A percentile compares a stretch with the other conserved stretches of the same genome.
Conservation (phyloP, 1,284 basidiomycete genomes). For the Bjerkandera adusta region DNA sequence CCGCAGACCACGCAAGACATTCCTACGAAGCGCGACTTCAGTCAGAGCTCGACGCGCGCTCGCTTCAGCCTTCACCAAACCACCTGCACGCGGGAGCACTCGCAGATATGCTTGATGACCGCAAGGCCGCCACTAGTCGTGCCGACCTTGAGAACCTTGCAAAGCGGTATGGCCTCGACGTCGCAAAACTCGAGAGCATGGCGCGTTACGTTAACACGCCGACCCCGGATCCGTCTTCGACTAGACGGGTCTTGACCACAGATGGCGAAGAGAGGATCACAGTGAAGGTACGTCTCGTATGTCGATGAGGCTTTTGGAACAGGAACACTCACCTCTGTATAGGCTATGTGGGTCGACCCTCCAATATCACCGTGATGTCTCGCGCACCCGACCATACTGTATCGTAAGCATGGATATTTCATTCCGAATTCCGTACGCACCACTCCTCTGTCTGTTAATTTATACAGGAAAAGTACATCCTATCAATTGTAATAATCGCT, state of each 20-base stretch:
- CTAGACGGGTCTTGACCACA: constrained; percentile 34
- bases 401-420: neutral
- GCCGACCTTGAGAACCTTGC: constrained; percentile 50
- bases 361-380: neutral
- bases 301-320: neutral
- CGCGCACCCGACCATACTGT: neutral
- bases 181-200: constrained; percentile 52
- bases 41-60: constrained; percentile 55
- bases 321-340: neutral
- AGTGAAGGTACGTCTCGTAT: constrained; percentile 47
- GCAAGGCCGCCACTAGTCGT: constrained; percentile 49
- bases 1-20: constrained; percentile 36
- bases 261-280: constrained; percentile 60
- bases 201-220: constrained; percentile 69
- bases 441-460: too few relatives aligned
- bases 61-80: constrained; percentile 39
- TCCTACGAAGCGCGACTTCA: constrained; percentile 51
- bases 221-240: constrained; percentile 53
- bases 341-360: constrained; percentile 15
- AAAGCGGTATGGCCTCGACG: constrained; percentile 56
- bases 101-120: constrained; percentile 60
- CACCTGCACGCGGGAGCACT: constrained; percentile 59
- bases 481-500: too few relatives aligned
- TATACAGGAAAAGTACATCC: too few relatives aligned
- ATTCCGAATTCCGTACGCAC: too few relatives aligned